A percentile compares a stretch with the other conserved stretches of the same genome.
phyloP scores from a whole-genome alignment of 441 rosid genomes.

The Oxalis stricta region DNA sequence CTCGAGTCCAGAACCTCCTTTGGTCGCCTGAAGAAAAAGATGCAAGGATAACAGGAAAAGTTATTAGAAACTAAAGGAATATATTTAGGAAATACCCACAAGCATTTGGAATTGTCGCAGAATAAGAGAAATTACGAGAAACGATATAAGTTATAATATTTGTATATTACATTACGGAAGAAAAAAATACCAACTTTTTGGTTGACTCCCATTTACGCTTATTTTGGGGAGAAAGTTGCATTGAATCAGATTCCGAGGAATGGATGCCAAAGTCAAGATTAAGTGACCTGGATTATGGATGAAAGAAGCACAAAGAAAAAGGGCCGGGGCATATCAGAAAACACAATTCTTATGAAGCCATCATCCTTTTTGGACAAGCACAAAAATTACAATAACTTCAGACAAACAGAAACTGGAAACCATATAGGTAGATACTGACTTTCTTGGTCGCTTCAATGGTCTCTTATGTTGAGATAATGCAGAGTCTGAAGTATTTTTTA shows the following conservation, averaged over 20 bases:
- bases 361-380: conserved; percentile 10
- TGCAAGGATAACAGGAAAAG: neutral
- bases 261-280: conserved; percentile 20
- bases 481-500: conserved; percentile 29
- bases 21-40: conserved; percentile 32
- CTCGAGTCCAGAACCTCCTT: conserved; percentile 22
- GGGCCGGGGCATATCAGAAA: too few relatives aligned
- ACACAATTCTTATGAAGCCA: conserved; percentile 10
- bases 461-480: conserved; percentile 32
- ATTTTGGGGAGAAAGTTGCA: conserved; percentile 23
- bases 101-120: neutral
- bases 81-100: neutral
- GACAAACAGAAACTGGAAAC: conserved; percentile 1
- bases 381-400: conserved; percentile 3
- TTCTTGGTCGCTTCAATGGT: conserved; percentile 26
- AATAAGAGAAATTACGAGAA: neutral
- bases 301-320: neutral
- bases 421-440: conserved; percentile 30
- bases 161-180: neutral
- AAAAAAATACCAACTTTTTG: conserved; percentile 24
- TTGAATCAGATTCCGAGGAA: conserved; percentile 19
- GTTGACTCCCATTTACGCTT: conserved; percentile 40
- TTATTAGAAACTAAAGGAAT: neutral
- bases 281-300: conserved; percentile 29
- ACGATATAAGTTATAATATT: too few relatives aligned